These are phyloP conservation scores for Coniochaeta hoffmannii DNA, from an alignment of 2,329 filamentous ascomycete species.

Conservation along the genomic window DNA sequence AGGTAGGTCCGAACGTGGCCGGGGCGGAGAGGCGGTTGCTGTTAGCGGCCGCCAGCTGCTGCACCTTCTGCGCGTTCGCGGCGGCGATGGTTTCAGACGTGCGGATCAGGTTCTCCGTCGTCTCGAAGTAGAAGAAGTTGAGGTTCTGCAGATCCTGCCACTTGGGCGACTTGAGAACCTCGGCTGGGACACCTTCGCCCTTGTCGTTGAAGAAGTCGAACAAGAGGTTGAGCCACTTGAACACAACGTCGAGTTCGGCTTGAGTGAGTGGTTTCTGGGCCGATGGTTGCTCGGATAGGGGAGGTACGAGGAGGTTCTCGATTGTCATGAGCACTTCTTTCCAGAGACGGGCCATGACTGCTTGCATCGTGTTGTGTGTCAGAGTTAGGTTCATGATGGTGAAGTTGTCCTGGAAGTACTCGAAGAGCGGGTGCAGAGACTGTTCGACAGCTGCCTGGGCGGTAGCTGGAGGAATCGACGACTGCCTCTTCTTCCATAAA, in stretches of 20 bases:
- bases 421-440: constrained; percentile 76
- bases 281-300: constrained; percentile 89
- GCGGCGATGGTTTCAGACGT: constrained; percentile 96
- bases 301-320: constrained; percentile 83
- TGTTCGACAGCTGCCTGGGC: constrained; percentile 70
- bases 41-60: constrained; percentile 48
- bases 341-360: constrained; percentile 97
- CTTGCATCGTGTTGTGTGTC: constrained; percentile 92
- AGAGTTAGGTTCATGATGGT: constrained; percentile 97
- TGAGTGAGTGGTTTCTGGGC: constrained; percentile 75
- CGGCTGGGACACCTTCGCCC: constrained; percentile 80
- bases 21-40: constrained; percentile 65
- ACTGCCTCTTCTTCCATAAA: constrained; percentile 54
- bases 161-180: constrained; percentile 93
- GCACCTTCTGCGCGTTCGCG: constrained; percentile 66
- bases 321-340: constrained; percentile 94
- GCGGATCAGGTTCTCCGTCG: constrained; percentile 82
- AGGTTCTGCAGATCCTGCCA: constrained; percentile 95
- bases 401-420: constrained; percentile 98
- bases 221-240: constrained; percentile 85
- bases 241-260: constrained; percentile 89
- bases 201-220: constrained; percentile 93
- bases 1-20: constrained; percentile 32
- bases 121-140: constrained; percentile 98
- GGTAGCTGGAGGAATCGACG: constrained; percentile 42